Evolutionary conservation across 2,329 filamentous ascomycete species (phyloP).

Genomic region (Colletotrichum shisoi): DNA sequence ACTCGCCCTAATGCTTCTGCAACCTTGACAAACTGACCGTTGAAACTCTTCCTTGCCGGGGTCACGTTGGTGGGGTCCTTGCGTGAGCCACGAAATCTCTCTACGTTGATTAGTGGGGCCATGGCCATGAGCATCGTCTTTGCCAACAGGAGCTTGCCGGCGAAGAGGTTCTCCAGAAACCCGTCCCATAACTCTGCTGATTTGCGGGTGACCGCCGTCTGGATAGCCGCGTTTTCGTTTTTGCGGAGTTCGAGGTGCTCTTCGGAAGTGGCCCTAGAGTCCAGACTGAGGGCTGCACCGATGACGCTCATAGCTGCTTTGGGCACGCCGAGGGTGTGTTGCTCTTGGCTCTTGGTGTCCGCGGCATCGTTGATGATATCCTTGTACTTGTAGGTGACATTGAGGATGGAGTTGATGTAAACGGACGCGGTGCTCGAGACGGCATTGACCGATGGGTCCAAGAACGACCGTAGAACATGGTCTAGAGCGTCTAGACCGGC

Average conservation of each 20-base stretch:
- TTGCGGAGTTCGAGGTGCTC: constrained; percentile 46
- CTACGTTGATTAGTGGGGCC: constrained; percentile 74
- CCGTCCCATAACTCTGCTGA: constrained; percentile 81
- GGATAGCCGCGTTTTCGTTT: constrained; percentile 55
- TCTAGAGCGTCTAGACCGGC: constrained; percentile 69
- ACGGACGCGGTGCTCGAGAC: constrained; percentile 63
- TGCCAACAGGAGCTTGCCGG: constrained; percentile 75
- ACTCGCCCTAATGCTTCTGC: constrained; percentile 72
- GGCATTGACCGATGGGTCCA: constrained; percentile 51
- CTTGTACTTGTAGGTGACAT: constrained; percentile 69
- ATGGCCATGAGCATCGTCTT: constrained; percentile 76
- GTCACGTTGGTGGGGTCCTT: constrained; percentile 52
- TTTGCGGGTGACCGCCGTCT: constrained; percentile 72
- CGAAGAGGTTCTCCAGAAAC: constrained; percentile 72
- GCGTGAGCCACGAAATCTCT: constrained; percentile 71
- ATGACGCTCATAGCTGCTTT: constrained; percentile 58
- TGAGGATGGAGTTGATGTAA: constrained; percentile 70
- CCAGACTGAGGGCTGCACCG: constrained; percentile 63
- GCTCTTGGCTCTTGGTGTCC: constrained; percentile 45
- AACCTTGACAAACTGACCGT: constrained; percentile 69
- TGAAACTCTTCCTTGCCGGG: constrained; percentile 73
- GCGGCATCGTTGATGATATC: constrained; percentile 66
- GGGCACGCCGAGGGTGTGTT: constrained; percentile 55
- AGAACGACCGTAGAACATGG: constrained; percentile 65
- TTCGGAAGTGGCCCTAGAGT: constrained; percentile 54